Evolutionary conservation across 2,329 filamentous ascomycete species (phyloP).

Genomic region (Scedosporium dehoogii): DNA sequence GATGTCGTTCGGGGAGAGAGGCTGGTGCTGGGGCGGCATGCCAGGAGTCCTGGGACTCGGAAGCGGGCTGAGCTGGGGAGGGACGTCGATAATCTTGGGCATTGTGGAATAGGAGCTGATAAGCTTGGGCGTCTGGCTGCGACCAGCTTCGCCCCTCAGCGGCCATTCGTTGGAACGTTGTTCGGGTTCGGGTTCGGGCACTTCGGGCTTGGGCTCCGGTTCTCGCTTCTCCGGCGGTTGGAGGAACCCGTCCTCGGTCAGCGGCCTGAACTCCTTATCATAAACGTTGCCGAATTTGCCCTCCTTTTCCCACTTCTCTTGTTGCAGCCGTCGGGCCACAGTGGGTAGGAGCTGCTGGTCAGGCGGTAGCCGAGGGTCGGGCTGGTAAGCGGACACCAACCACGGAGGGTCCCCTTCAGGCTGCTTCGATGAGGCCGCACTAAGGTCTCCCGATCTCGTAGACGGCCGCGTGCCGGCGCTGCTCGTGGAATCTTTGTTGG

Average conservation of each 20-base stretch:
- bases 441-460: constrained; percentile 51
- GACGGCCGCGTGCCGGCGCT: constrained; percentile 45
- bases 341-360: constrained; percentile 95
- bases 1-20: constrained; percentile 7
- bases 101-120: constrained; percentile 51
- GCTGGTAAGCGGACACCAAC: constrained; percentile 91
- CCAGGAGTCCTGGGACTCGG: constrained; percentile 35
- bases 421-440: constrained; percentile 36
- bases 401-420: constrained; percentile 94
- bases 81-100: constrained; percentile 44
- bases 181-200: constrained; percentile 7
- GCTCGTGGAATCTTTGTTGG: constrained; percentile 34
- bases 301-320: constrained; percentile 92
- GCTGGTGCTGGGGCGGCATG: constrained; percentile 10
- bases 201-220: constrained; percentile 16
- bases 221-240: constrained; percentile 29
- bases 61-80: constrained; percentile 20
- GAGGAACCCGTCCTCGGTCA: constrained; percentile 56
- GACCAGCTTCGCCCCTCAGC: constrained; percentile 31
- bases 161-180: constrained; percentile 44
- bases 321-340: constrained; percentile 79
- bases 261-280: constrained; percentile 75
- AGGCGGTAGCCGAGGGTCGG: constrained; percentile 84
- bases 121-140: constrained; percentile 31
- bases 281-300: constrained; percentile 78